These are phyloP conservation scores for Talaromyces sp. DNA, from an alignment of 2,329 filamentous ascomycete genomes.

Conservation along the genomic window DNA sequence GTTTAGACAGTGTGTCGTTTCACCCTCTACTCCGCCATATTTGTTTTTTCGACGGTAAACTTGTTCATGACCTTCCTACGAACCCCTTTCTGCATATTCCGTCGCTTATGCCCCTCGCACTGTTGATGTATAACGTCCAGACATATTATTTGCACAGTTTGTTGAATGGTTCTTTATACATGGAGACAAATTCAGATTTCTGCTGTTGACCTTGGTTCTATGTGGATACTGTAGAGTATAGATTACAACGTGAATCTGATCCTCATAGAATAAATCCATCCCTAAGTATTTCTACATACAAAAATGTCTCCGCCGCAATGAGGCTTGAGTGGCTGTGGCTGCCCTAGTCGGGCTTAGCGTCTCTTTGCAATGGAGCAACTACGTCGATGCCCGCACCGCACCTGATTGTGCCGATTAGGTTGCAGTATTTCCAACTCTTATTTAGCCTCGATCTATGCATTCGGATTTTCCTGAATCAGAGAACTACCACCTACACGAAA, in stretches of 20 bases:
- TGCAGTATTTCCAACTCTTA: slow-evolving; percentile 18
- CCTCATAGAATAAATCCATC: neutral
- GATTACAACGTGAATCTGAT: slow-evolving; percentile 3
- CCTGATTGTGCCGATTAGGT: slow-evolving; percentile 15
- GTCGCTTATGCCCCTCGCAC: neutral
- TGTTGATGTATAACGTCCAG: slow-evolving; percentile 15
- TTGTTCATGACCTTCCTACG: neutral
- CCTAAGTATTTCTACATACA: neutral
- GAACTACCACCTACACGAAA: neutral
- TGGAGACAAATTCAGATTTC: neutral
- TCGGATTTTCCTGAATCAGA: neutral
- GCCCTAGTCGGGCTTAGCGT: neutral
- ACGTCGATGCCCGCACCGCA: slow-evolving; percentile 16
- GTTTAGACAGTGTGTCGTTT: slow-evolving; percentile 2
- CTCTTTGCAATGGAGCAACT: neutral
- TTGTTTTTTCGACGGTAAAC: neutral
- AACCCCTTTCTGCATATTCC: slow-evolving; percentile 2
- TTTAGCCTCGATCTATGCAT: neutral
- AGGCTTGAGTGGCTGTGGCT: slow-evolving; percentile 16
- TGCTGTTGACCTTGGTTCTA: neutral
- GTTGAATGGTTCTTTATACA: neutral
- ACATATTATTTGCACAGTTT: slow-evolving; percentile 3
- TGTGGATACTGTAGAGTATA: slow-evolving; percentile 17
- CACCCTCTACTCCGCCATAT: neutral
- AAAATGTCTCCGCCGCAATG: neutral